Evolutionary conservation across 441 rosid species (phyloP), one percentile per base, ranked within the genome.

Genomic region (Rhodomyrtus psidioides): DNA sequence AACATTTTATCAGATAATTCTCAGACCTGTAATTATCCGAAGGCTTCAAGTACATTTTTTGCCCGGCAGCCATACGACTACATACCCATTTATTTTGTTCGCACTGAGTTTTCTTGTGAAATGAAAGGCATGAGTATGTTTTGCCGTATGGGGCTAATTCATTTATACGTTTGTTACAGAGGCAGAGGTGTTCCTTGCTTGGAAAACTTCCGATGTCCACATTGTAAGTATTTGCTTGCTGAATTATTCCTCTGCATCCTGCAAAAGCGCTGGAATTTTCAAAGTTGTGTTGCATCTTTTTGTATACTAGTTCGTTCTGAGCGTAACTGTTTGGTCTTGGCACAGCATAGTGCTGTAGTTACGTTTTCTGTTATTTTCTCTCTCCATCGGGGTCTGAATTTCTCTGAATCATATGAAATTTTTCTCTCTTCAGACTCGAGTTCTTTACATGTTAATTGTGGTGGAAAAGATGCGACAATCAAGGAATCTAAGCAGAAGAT

Each of bases 141-240:
- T 81, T 0, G 24, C 83, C 51, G 17, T 21, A 46, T 3, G 1
- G 6, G 34, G 12, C 53, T 56, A 46, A 57, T 58, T 83, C 24
- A 55, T 83, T 23, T 58, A 55, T 26, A 44, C 1, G 1, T 24
- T 75, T 60, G 14, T 42, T 60, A 42, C 85, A 84, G 85, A 19
- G 12, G n/a, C 53, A 49, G 87, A 82, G 87, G 86, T 90, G 92
- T 93, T 88, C 93, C 97, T 34, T 96, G 99, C 91, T 70, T 86
- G 88, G 89, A 90, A 83, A 90, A 92, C 83, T 92, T 94, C 86
- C 87, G 87, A 70, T 96, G 99, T 87, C 93, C 92, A 57, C 88
- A 26, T 83, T 93, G 99, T 96, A 92, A 92, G 97, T 90, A 79
- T 83, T 55, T 83, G 76, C 88, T 57, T 28, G n/a, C 54, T 27